Conservation (phyloP, 1,284 basidiomycete species). For the Lignosus rhinocerotis region DNA sequence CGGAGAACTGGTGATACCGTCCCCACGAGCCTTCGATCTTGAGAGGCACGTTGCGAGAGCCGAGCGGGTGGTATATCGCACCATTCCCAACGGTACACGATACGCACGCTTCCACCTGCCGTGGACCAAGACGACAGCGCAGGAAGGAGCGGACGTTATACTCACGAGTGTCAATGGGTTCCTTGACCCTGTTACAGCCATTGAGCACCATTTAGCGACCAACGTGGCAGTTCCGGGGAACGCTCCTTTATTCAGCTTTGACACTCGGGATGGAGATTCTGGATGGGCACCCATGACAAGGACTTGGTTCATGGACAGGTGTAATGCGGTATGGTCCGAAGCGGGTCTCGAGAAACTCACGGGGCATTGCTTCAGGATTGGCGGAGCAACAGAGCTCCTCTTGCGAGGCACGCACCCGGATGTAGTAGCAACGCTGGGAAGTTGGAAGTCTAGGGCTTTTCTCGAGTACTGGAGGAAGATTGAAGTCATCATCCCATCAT, state of each 20-base stretch:
- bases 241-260: not conserved
- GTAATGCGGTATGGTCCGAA: conserved; percentile 17
- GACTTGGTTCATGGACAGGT: conserved; percentile 19
- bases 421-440: conserved; percentile 27
- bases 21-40: not conserved
- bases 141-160: conserved; percentile 13
- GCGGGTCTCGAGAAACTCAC: conserved; percentile 8
- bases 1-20: not conserved
- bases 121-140: conserved; percentile 15
- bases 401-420: conserved; percentile 28
- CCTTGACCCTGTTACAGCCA: not conserved
- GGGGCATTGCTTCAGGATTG: conserved; percentile 34
- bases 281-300: conserved; percentile 13
- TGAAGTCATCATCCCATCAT: conserved; percentile 7
- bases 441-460: conserved; percentile 34
- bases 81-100: not conserved
- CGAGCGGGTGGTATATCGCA: not conserved
- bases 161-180: not conserved
- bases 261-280: not conserved
- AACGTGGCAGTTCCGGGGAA: not conserved
- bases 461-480: conserved; percentile 31
- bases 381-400: conserved; percentile 31
- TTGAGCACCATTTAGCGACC: not conserved
- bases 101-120: conserved; percentile 11
- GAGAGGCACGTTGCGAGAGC: not conserved